Conservation (phyloP, 306 rosid genomes). For the Fragaria nilgerrensis region DNA sequence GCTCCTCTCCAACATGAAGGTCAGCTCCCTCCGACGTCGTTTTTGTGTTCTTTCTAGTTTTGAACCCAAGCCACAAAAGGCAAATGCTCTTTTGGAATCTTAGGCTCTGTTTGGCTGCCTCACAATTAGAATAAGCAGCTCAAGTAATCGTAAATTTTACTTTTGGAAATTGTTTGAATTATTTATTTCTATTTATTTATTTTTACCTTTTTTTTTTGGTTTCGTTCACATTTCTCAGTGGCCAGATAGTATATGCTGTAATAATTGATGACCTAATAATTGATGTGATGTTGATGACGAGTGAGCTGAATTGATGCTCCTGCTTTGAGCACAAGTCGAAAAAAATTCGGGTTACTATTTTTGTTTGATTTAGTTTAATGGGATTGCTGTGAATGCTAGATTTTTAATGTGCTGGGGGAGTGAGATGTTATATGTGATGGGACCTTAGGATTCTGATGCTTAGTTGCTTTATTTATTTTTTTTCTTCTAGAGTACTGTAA, state of each 20-base stretch:
- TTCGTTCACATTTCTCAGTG: slow-evolving; percentile 28
- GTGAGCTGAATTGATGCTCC: slow-evolving; percentile 48
- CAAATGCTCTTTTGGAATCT: slow-evolving; percentile 13
- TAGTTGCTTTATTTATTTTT: slow-evolving; percentile 19
- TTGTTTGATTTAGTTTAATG: slow-evolving; percentile 27
- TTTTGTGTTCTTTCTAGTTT: background rate
- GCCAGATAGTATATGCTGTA: slow-evolving; percentile 24
- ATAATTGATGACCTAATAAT: slow-evolving; percentile 25
- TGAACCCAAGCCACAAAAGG: background rate
- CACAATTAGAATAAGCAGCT: background rate
- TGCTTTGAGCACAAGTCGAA: slow-evolving; percentile 37
- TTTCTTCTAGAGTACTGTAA: slow-evolving; percentile 32
- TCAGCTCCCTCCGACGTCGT: slow-evolving; percentile 23
- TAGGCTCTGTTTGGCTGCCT: slow-evolving; percentile 22
- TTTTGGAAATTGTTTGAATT: background rate
- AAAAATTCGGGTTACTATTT: slow-evolving; percentile 35
- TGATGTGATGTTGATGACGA: slow-evolving; percentile 53
- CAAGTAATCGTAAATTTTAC: background rate
- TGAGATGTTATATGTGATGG: slow-evolving; percentile 46
- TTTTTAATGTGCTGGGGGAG: slow-evolving; percentile 18
- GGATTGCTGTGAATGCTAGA: slow-evolving; percentile 26
- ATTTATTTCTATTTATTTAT: too few relatives aligned
- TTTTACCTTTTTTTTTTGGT: slow-evolving; percentile 7
- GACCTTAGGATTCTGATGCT: slow-evolving; percentile 82
- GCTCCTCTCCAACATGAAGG: slow-evolving; percentile 87